A percentile compares a stretch with the other conserved stretches of the same genome.
These are phyloP conservation scores for Strobilomyces confusus DNA, from an alignment of 768 basidiomycete genomes.

Conservation along the genomic window DNA sequence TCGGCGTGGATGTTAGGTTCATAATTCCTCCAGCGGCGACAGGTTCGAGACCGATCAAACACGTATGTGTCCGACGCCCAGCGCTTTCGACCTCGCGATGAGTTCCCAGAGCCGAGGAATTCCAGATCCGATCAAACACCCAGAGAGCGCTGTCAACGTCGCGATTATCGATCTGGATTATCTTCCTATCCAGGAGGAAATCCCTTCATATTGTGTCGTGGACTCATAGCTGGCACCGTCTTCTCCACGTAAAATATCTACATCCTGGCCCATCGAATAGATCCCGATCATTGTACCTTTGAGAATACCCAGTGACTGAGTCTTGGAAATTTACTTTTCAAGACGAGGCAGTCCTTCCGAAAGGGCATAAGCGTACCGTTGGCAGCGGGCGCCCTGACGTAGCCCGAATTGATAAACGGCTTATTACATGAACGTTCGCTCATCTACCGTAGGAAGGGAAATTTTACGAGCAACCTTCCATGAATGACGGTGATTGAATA, in stretches of 20 bases:
- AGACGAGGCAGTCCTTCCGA: constrained; percentile 10
- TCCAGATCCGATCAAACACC: constrained; percentile 11
- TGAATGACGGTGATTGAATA: neutral
- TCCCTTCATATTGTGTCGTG: neutral
- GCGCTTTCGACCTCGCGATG: constrained; percentile 4
- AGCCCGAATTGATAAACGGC: neutral
- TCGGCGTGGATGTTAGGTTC: neutral
- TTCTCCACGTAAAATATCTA: constrained; percentile 28
- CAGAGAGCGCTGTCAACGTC: constrained; percentile 1
- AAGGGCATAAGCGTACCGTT: constrained; percentile 15
- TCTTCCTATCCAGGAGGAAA: constrained; percentile 16
- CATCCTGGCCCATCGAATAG: neutral
- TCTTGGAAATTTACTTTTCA: constrained; percentile 10
- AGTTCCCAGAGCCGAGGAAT: constrained; percentile 13
- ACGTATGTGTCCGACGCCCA: neutral
- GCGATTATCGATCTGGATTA: constrained; percentile 18
- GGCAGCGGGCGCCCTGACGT: constrained; percentile 11
- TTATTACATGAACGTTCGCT: constrained; percentile 9
- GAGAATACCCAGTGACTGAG: constrained; percentile 4
- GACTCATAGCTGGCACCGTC: constrained; percentile 5
- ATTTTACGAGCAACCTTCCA: constrained; percentile 1
- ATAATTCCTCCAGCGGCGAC: neutral
- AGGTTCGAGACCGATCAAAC: constrained; percentile 3
- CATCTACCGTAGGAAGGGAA: neutral
- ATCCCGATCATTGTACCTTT: constrained; percentile 10